Base-by-base conservation (phyloP, 768 basidiomycete species). In the Antrodiella citrinella region DNA sequence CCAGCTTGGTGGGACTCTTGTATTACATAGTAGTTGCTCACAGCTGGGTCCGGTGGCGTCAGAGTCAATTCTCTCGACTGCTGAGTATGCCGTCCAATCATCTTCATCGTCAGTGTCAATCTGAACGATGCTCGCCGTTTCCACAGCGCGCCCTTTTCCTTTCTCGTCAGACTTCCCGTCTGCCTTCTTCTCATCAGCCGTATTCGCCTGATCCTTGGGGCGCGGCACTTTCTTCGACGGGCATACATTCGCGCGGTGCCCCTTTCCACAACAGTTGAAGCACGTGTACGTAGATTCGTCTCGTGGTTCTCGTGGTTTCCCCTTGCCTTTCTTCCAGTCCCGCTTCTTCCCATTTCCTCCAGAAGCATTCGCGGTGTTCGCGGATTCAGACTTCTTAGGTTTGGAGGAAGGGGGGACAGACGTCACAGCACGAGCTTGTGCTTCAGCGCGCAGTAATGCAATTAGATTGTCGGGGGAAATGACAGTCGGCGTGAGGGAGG, bases 221-320 rank as follows among this genome's bases (percentile, higher is more conserved):
- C n/a, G n/a, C n/a, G n/a, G n/a, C n/a, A 26, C n/a, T 11, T 38
- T 30, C 7, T 12, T 15, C 7, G 47, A 35, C 26, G 49, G 43
- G 49, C 49, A 50, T 10, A 19, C 26, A 21, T 23, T 43, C 10
- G 23, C 23, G 42, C 24, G 22, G 24, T 50, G 49, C 13, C 49
- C 49, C 21, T 42, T 43, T 23, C 49, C 49, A 20, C 19, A 21
- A 24, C 49, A 50, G 19, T 44, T 42, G 43, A 23, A 50, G 26
- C 49, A 48, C 26, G 47, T 48, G n/a, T 15, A 4, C 26, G 47
- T 22, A 13, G 12, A 7, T 12, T 18, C 7, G n/a, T 23, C 44
- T 13, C 21, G 10, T 26, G 23, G 19, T 26, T 19, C 26, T 19
- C 11, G 23, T n/a, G 23, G 25, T 18, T 21, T 45, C 21, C 49